phyloP scores from a whole-genome alignment of 257 asterid genomes.

The Solanum megistacrolobum region DNA sequence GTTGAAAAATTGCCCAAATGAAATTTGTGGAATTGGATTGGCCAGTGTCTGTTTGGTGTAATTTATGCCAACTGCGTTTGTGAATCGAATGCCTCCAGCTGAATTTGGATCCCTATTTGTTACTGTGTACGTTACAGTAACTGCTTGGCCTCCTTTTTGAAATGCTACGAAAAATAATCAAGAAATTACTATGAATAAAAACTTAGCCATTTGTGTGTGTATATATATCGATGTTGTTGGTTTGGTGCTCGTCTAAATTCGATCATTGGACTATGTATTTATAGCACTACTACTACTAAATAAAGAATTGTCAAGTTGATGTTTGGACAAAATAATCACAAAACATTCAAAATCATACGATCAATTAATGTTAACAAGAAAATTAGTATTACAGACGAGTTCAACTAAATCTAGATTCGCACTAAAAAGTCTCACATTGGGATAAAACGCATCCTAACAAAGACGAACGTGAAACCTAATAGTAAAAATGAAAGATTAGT shows the following conservation, averaged over 20 bases:
- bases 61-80: background rate
- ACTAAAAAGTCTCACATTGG: too few relatives aligned
- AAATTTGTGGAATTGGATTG: slow-evolving; percentile 14
- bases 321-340: background rate
- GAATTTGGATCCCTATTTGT: background rate
- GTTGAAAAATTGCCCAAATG: slow-evolving; percentile 35
- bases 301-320: background rate
- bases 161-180: background rate
- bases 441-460: too few relatives aligned
- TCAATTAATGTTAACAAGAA: background rate
- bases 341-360: background rate
- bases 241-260: background rate
- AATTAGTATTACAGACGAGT: background rate
- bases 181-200: background rate
- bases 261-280: background rate
- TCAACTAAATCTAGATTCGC: too few relatives aligned
- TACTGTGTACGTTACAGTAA: background rate
- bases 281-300: background rate
- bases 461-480: too few relatives aligned
- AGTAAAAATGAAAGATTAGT: too few relatives aligned
- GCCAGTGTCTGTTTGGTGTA: slow-evolving; percentile 10
- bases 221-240: background rate
- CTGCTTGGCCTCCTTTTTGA: background rate
- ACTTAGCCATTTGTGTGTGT: background rate
- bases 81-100: background rate